Percentiles rank a stretch among this genome's conserved stretches.
Conservation (phyloP, 148 eudicot genomes). For the Gaultheria prostrata region DNA sequence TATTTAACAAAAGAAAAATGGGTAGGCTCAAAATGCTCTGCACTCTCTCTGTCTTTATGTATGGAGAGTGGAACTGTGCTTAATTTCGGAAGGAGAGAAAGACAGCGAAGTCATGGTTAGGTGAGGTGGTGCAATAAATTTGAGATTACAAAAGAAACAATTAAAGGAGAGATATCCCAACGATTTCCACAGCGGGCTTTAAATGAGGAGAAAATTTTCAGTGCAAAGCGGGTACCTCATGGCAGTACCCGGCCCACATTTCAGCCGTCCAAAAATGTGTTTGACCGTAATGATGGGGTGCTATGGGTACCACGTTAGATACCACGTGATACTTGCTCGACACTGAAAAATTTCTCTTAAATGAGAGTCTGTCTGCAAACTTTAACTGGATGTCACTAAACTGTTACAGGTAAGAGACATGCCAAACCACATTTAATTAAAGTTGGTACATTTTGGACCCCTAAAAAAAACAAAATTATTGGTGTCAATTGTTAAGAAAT, state of each 20-base stretch:
- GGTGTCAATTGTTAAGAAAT: no score
- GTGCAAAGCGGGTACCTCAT: no score
- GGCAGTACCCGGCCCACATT: no score
- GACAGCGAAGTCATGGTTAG: constrained; percentile 15
- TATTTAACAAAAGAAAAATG: neutral
- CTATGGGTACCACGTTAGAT: no score
- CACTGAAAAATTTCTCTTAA: no score
- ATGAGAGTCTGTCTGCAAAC: neutral
- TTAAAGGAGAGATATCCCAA: neutral
- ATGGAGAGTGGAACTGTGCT: neutral
- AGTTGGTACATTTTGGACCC: neutral
- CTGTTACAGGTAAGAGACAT: neutral
- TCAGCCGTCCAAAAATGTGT: no score
- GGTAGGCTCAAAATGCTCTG: neutral
- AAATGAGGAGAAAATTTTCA: no score
- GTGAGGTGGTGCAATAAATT: constrained; percentile 38
- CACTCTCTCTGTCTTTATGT: neutral
- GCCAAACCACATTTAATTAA: neutral
- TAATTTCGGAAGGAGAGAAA: neutral
- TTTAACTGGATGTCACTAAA: neutral
- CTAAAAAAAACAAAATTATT: no score
- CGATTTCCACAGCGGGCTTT: constrained; percentile 25
- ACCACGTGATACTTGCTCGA: no score
- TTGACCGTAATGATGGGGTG: no score
- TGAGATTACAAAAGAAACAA: neutral